Percentiles rank a stretch among this genome's conserved stretches.
Evolutionary conservation across 169 alveolate species (phyloP).

Genomic region (Plasmodium gonderi): DNA sequence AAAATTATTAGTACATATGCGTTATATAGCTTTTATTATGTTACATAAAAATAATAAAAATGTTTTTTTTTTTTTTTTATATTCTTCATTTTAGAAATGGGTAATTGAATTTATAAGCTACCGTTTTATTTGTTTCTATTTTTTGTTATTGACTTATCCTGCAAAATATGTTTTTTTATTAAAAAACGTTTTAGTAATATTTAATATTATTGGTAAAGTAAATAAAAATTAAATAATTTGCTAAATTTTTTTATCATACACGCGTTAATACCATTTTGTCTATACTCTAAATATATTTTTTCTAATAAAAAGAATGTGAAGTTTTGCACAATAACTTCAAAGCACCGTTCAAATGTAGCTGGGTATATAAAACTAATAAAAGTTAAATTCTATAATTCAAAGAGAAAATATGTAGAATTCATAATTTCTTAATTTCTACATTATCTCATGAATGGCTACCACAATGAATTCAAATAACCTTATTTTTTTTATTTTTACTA

Average conservation of each 20-base stretch:
- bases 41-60: not conserved
- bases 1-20: not conserved
- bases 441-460: not conserved
- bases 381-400: not conserved
- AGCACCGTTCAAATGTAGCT: not conserved
- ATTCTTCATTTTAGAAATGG: not conserved
- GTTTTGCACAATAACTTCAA: not conserved
- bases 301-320: not conserved
- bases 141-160: not conserved
- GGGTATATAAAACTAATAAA: not conserved
- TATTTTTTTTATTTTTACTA: not conserved
- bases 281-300: not conserved
- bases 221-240: too few species aligned
- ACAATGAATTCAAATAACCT: not conserved
- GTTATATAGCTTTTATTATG: not conserved
- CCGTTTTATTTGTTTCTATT: not conserved
- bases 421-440: not conserved
- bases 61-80: not conserved
- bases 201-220: too few species aligned
- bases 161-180: not conserved
- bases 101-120: not conserved
- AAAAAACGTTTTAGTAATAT: not conserved
- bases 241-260: not conserved
- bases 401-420: not conserved
- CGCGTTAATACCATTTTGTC: not conserved